phyloP scores from a whole-genome alignment of 75 land plant genomes.

The Pinus albicaulis region DNA sequence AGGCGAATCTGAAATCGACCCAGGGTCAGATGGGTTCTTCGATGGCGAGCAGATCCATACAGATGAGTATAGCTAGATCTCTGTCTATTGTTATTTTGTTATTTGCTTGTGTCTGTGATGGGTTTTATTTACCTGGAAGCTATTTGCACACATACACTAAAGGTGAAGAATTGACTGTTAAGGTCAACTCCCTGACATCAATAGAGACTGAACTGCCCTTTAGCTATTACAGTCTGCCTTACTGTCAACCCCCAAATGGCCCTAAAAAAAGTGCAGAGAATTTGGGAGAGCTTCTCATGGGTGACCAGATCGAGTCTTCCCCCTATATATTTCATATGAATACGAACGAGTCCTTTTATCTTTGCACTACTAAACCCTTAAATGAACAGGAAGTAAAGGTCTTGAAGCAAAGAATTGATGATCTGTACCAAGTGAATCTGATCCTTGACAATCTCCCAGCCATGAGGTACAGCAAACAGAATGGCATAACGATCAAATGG shows the following conservation, averaged over 20 bases:
- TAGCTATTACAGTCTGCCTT: slow-evolving; percentile 79
- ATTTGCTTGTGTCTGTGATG: slow-evolving; percentile 46
- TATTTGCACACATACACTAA: slow-evolving; percentile 57
- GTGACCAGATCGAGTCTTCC: slow-evolving; percentile 86
- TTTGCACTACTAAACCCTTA: slow-evolving; percentile 50
- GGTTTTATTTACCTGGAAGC: slow-evolving; percentile 66
- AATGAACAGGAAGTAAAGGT: slow-evolving; percentile 24
- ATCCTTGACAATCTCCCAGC: slow-evolving; percentile 45
- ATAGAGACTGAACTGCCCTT: slow-evolving; percentile 88
- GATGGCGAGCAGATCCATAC: neutral
- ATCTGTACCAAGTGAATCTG: slow-evolving; percentile 45
- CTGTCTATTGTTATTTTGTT: slow-evolving; percentile 1
- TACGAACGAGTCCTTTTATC: slow-evolving; percentile 45
- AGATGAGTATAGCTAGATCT: neutral
- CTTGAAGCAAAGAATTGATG: slow-evolving; percentile 34
- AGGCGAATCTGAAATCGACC: neutral
- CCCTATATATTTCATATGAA: slow-evolving; percentile 73
- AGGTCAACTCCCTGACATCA: slow-evolving; percentile 86
- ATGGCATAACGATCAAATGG: slow-evolving; percentile 19
- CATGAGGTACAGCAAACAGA: slow-evolving; percentile 21
- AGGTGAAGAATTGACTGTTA: slow-evolving; percentile 43
- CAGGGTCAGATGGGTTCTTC: neutral
- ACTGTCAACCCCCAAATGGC: slow-evolving; percentile 61
- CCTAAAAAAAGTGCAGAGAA: slow-evolving; percentile 82
- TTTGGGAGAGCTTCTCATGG: slow-evolving; percentile 93